Conservation (phyloP, 169 alveolate species). For the Plasmodium falciparum region DNA sequence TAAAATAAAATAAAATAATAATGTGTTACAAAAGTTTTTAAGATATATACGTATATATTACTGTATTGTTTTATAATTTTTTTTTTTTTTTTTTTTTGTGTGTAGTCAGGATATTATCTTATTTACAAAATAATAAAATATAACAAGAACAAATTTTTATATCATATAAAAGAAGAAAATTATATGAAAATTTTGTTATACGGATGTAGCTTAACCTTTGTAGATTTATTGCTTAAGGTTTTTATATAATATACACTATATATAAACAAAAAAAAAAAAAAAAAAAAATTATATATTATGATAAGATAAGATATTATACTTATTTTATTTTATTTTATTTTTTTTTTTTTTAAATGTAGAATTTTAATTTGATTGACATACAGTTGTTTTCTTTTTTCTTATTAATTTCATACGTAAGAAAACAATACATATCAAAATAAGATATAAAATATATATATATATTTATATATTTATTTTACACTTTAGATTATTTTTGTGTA, state of each 20-base stretch:
- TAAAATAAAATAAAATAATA: neutral
- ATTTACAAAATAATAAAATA: neutral
- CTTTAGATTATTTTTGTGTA: constrained; percentile 20
- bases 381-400: constrained; percentile 28
- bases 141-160: constrained; percentile 11
- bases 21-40: neutral
- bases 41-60: neutral
- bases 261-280: neutral
- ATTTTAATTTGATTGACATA: constrained; percentile 14
- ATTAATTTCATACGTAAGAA: constrained; percentile 28
- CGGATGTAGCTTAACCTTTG: constrained; percentile 16
- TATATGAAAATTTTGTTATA: constrained; percentile 17
- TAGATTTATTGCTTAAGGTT: constrained; percentile 25
- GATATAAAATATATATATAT: neutral
- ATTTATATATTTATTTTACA: neutral
- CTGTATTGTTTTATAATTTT: no score
- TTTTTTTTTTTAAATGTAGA: constrained; percentile 17
- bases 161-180: constrained; percentile 24
- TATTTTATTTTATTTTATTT: neutral
- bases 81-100: neutral
- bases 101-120: constrained; percentile 43
- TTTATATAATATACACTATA: neutral
- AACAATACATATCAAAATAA: neutral
- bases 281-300: neutral
- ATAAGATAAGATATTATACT: neutral